phyloP scores from a whole-genome alignment of 768 basidiomycete species.

The Lentinula sp. region DNA sequence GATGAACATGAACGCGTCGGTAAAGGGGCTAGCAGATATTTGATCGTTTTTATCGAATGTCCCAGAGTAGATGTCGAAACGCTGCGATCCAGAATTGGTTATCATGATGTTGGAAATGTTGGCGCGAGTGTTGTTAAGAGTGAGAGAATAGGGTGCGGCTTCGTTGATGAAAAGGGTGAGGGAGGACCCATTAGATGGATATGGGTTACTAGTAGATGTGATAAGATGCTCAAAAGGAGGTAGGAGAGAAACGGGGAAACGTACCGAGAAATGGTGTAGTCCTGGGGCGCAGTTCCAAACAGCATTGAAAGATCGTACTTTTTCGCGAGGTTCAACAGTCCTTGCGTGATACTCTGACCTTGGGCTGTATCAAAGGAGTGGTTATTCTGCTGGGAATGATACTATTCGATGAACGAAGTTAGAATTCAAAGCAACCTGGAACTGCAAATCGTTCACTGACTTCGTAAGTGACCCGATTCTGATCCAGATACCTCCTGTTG shows the following conservation, averaged over 20 bases:
- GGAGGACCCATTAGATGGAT: slow-evolving; percentile 53
- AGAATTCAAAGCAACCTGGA: background rate
- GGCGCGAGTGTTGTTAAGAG: slow-evolving; percentile 59
- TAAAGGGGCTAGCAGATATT: slow-evolving; percentile 67
- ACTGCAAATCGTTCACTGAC: background rate
- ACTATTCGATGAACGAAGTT: slow-evolving; percentile 30
- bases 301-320: slow-evolving; percentile 55
- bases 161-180: slow-evolving; percentile 50
- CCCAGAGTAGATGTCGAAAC: slow-evolving; percentile 64
- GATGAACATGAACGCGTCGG: slow-evolving; percentile 58
- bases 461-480: slow-evolving; percentile 73
- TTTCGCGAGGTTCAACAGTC: slow-evolving; percentile 45
- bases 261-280: slow-evolving; percentile 59
- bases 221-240: slow-evolving; percentile 3
- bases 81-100: slow-evolving; percentile 54
- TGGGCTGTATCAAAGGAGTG: slow-evolving; percentile 52
- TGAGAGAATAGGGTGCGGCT: slow-evolving; percentile 50
- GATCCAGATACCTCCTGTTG: slow-evolving; percentile 69
- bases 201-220: slow-evolving; percentile 40
- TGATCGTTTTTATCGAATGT: slow-evolving; percentile 79
- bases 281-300: slow-evolving; percentile 72
- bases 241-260: slow-evolving; percentile 10
- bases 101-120: slow-evolving; percentile 59
- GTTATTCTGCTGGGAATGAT: slow-evolving; percentile 52
- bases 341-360: slow-evolving; percentile 48